A percentile compares a stretch with the other conserved stretches of the same genome.
These are phyloP conservation scores for Leishmania arabica DNA, from an alignment of 208 protist species.

Conservation along the genomic window DNA sequence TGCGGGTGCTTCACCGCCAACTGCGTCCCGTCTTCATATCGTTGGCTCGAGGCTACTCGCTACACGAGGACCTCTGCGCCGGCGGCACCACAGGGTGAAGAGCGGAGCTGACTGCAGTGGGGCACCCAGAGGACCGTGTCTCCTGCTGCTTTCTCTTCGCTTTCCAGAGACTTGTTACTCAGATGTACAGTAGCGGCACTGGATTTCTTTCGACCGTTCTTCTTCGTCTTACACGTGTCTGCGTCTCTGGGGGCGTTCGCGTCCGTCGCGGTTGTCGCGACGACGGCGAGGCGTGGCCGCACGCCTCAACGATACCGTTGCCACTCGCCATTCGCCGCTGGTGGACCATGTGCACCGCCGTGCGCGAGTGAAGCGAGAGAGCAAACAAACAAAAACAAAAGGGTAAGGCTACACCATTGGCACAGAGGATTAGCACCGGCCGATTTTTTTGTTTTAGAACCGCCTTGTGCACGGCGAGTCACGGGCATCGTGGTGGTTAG, in stretches of 20 bases:
- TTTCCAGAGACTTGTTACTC: background rate
- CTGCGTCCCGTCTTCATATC: slow-evolving; percentile 43
- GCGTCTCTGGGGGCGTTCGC: background rate
- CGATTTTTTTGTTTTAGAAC: background rate
- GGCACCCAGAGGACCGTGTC: background rate
- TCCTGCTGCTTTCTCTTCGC: background rate
- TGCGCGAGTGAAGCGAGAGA: background rate
- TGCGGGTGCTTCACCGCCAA: slow-evolving; percentile 45
- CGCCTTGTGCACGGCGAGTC: background rate
- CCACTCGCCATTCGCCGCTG: background rate
- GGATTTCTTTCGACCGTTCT: too few species aligned
- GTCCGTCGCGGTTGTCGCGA: background rate
- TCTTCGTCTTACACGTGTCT: background rate
- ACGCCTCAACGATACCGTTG: background rate
- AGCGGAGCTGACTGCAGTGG: background rate
- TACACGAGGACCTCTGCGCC: slow-evolving; percentile 56
- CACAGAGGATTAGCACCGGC: background rate
- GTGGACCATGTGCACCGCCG: background rate
- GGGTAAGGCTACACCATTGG: background rate
- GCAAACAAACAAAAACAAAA: too few species aligned
- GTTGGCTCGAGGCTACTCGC: slow-evolving; percentile 47
- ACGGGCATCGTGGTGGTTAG: background rate
- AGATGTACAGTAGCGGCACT: slow-evolving; percentile 6
- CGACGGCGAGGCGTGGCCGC: background rate
- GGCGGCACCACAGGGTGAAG: background rate